A percentile compares a stretch with the other conserved stretches of the same genome.
phyloP scores from a whole-genome alignment of 2,329 filamentous ascomycete genomes.

The Purpureocillium lavendulum region DNA sequence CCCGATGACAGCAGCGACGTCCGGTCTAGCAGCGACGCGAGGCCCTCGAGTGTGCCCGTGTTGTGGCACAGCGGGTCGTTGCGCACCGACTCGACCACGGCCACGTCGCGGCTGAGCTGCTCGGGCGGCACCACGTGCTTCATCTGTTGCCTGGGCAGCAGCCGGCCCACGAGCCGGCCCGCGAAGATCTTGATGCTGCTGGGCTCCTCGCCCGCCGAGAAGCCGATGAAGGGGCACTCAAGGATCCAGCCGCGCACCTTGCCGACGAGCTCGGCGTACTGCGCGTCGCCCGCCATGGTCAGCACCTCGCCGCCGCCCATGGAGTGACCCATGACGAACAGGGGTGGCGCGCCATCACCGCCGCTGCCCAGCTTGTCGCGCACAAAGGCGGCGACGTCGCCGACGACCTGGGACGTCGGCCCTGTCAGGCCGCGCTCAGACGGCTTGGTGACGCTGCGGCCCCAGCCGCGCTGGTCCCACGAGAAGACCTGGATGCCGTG shows the following conservation, averaged over 20 bases:
- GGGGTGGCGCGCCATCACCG: slow-evolving; percentile 32
- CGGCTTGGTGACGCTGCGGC: slow-evolving; percentile 55
- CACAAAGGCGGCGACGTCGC: slow-evolving; percentile 73
- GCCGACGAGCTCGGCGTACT: slow-evolving; percentile 44
- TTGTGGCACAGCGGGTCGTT: slow-evolving; percentile 70
- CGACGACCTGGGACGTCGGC: slow-evolving; percentile 61
- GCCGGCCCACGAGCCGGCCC: slow-evolving; percentile 57
- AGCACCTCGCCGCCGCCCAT: slow-evolving; percentile 82
- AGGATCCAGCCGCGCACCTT: slow-evolving; percentile 66
- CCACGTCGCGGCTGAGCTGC: slow-evolving; percentile 59
- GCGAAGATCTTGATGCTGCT: slow-evolving; percentile 51
- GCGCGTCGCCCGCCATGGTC: slow-evolving; percentile 43
- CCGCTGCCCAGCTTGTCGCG: slow-evolving; percentile 38
- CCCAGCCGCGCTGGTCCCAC: slow-evolving; percentile 89
- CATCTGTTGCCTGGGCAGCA: slow-evolving; percentile 62
- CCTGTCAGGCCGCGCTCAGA: slow-evolving; percentile 65
- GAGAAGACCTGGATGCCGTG: slow-evolving; percentile 67
- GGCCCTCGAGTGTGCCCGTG: slow-evolving; percentile 75
- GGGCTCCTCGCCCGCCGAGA: slow-evolving; percentile 59
- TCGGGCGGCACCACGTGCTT: slow-evolving; percentile 55
- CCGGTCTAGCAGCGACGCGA: slow-evolving; percentile 71
- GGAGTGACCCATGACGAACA: slow-evolving; percentile 84
- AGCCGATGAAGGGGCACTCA: slow-evolving; percentile 71
- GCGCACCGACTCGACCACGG: slow-evolving; percentile 49
- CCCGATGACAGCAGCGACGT: slow-evolving; percentile 52